phyloP scores from a whole-genome alignment of 2,329 filamentous ascomycete species.

The Botryosphaeria dothidea region DNA sequence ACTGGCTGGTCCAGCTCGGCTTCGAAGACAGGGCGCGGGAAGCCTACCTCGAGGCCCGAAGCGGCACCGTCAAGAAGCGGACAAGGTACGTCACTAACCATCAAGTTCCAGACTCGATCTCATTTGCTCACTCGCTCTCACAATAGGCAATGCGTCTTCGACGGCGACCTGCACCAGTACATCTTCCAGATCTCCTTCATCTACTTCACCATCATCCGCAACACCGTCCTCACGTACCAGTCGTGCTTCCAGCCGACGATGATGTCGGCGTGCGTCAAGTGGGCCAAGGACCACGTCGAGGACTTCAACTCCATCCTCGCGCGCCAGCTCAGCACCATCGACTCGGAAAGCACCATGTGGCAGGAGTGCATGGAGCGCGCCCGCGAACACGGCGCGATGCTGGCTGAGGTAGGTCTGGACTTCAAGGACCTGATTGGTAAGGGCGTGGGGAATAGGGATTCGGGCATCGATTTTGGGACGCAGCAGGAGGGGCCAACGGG shows the following conservation, averaged over 20 bases:
- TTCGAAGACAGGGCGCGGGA: slow-evolving; percentile 89
- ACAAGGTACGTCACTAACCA: slow-evolving; percentile 62
- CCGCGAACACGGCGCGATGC: slow-evolving; percentile 74
- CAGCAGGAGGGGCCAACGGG: neutral
- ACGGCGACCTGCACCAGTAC: slow-evolving; percentile 88
- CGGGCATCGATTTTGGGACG: slow-evolving; percentile 1
- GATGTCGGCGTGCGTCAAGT: slow-evolving; percentile 94
- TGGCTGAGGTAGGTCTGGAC: slow-evolving; percentile 85
- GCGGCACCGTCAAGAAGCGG: slow-evolving; percentile 75
- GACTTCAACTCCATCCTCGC: slow-evolving; percentile 82
- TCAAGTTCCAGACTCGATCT: slow-evolving; percentile 12
- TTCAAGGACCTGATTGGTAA: slow-evolving; percentile 77
- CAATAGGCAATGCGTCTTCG: slow-evolving; percentile 84
- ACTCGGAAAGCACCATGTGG: slow-evolving; percentile 75
- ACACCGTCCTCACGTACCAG: slow-evolving; percentile 89
- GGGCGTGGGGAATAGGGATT: slow-evolving; percentile 15
- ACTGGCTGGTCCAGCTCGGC: slow-evolving; percentile 81
- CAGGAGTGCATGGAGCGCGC: slow-evolving; percentile 80
- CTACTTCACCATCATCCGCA: slow-evolving; percentile 91
- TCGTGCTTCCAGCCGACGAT: slow-evolving; percentile 74
- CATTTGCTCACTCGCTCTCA: slow-evolving; percentile 24
- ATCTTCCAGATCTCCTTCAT: slow-evolving; percentile 95
- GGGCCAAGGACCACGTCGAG: slow-evolving; percentile 95
- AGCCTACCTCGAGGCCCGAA: slow-evolving; percentile 79
- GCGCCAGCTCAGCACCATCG: slow-evolving; percentile 83